Conservation (phyloP, 805 yeast genomes). For the Candida patagonica region DNA sequence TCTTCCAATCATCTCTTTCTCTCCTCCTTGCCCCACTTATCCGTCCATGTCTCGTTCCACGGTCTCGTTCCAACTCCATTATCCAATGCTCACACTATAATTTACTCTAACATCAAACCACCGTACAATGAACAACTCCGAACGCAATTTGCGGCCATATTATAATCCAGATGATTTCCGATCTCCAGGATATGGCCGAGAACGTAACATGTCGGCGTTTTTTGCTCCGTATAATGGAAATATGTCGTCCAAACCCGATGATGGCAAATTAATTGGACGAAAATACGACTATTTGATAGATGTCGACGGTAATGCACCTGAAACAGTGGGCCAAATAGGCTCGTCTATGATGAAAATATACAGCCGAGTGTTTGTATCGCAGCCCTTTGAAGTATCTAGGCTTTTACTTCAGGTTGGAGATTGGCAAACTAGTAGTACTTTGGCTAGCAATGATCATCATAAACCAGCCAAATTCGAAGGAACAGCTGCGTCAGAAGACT, state of each 20-base stretch:
- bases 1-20: too few relatives aligned
- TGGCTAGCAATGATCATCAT: constrained; percentile 8
- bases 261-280: not conserved
- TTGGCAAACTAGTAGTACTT: constrained; percentile 16
- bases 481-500: constrained; percentile 22
- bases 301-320: constrained; percentile 42
- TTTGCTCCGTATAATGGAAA: constrained; percentile 3
- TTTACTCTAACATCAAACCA: not conserved
- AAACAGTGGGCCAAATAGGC: constrained; percentile 46
- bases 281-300: constrained; percentile 39
- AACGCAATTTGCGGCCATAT: constrained; percentile 49
- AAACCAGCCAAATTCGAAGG: constrained; percentile 12
- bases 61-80: too few relatives aligned
- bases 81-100: not conserved
- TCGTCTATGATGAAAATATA: constrained; percentile 61
- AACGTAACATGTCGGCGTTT: constrained; percentile 12
- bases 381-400: constrained; percentile 82
- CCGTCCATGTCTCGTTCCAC: too few relatives aligned
- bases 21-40: too few relatives aligned
- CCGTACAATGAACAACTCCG: not conserved
- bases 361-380: constrained; percentile 57
- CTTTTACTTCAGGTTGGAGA: constrained; percentile 74
- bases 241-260: not conserved
- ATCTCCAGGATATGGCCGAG: constrained; percentile 30
- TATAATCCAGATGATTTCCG: constrained; percentile 59